These are phyloP conservation scores for Cryptococcus sp. DNA, from an alignment of 1,284 basidiomycete genomes.

Conservation along the genomic window DNA sequence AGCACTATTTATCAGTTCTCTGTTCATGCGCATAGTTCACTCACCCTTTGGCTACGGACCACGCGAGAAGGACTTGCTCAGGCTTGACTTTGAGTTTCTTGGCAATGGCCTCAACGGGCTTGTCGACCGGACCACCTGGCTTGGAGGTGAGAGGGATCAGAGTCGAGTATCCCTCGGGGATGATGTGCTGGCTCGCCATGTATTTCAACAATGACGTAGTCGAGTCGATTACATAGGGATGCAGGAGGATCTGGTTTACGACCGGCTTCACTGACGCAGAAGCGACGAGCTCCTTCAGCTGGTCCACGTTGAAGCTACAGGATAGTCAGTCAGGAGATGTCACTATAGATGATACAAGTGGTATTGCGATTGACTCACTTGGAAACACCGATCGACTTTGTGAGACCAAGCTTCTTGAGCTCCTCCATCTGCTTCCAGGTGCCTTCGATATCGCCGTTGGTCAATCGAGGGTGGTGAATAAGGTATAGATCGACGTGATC, in stretches of 20 bases:
- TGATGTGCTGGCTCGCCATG: conserved; percentile 61
- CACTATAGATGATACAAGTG: not conserved
- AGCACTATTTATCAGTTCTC: conserved; percentile 20
- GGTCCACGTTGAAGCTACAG: conserved; percentile 58
- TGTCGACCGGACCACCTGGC: conserved; percentile 69
- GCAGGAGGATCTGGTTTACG: conserved; percentile 72
- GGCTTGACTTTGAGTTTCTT: conserved; percentile 60
- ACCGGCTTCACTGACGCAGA: conserved; percentile 64
- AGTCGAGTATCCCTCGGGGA: conserved; percentile 69
- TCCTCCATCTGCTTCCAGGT: conserved; percentile 66
- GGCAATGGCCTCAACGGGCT: conserved; percentile 62
- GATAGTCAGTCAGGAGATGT: not conserved
- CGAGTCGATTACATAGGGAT: conserved; percentile 66
- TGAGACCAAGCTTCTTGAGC: conserved; percentile 60
- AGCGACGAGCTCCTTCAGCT: conserved; percentile 61
- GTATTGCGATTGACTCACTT: conserved; percentile 54
- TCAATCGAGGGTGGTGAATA: conserved; percentile 59
- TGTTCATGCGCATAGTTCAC: conserved; percentile 8
- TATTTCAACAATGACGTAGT: conserved; percentile 63
- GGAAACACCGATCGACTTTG: conserved; percentile 73
- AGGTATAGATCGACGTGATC: conserved; percentile 69
- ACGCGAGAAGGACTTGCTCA: conserved; percentile 66
- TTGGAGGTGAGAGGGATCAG: conserved; percentile 64
- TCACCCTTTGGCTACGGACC: conserved; percentile 45
- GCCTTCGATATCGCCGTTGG: conserved; percentile 59